phyloP scores from a whole-genome alignment of 495 filamentous ascomycete species.

The Podospora comata region DNA sequence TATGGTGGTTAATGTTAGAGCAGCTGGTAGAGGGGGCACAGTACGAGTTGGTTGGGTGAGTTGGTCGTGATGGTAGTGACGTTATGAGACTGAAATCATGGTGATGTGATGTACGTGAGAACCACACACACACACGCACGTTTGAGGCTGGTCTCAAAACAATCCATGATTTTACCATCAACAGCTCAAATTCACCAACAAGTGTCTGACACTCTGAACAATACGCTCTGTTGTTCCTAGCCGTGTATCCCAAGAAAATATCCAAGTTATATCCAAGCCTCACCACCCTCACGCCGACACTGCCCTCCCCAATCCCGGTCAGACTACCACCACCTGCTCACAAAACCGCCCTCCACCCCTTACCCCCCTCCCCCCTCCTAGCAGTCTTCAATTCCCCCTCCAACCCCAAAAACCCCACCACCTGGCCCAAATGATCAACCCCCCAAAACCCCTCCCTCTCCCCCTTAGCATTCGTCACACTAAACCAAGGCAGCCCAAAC shows the following conservation, averaged over 20 bases:
- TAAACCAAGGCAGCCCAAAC: conserved; percentile 72
- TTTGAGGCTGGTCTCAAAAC: too few species aligned
- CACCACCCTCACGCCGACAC: neutral
- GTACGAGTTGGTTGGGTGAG: too few species aligned
- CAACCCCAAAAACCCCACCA: conserved; percentile 60
- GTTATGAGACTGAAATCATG: neutral
- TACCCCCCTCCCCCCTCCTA: neutral
- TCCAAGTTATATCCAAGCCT: neutral
- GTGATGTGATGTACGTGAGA: too few species aligned
- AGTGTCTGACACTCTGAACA: too few species aligned
- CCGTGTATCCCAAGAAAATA: too few species aligned
- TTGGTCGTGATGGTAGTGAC: neutral
- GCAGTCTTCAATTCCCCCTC: conserved; percentile 32
- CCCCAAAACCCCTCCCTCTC: conserved; percentile 66
- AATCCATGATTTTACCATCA: too few species aligned
- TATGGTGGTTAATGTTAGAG: too few species aligned
- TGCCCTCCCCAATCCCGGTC: neutral
- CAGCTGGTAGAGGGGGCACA: too few species aligned
- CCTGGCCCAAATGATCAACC: conserved; percentile 64
- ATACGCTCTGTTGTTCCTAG: too few species aligned
- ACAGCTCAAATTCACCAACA: too few species aligned
- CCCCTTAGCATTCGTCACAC: conserved; percentile 58
- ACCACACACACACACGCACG: too few species aligned
- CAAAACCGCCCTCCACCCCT: conserved; percentile 51
- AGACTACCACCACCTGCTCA: conserved; percentile 21